phyloP scores from a whole-genome alignment of 805 yeast species.

The Kurtzmaniella cleridarum region DNA sequence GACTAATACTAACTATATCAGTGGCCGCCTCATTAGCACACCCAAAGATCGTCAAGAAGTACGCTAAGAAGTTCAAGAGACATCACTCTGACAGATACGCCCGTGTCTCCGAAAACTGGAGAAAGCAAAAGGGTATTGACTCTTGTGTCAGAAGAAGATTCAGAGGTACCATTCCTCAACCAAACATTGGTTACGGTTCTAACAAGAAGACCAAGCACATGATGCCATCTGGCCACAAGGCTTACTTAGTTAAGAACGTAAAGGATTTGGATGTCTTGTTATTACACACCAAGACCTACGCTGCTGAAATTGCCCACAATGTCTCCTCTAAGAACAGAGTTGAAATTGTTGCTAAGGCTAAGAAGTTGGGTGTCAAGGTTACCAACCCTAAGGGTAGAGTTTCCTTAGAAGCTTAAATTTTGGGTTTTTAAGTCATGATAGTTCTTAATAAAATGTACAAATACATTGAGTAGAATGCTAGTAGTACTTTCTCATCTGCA shows the following conservation, averaged over 20 bases:
- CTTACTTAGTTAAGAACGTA: conserved; percentile 86
- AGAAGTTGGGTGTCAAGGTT: conserved; percentile 96
- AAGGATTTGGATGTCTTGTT: conserved; percentile 92
- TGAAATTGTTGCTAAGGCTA: conserved; percentile 92
- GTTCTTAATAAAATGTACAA: conserved; percentile 11
- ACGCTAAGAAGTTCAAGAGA: conserved; percentile 98
- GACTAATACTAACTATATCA: conserved; percentile 23
- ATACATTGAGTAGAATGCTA: conserved; percentile 4
- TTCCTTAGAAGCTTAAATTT: conserved; percentile 87
- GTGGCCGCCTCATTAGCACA: conserved; percentile 97
- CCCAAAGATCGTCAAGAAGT: conserved; percentile 99
- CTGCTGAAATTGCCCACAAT: conserved; percentile 99
- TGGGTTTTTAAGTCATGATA: conserved; percentile 11
- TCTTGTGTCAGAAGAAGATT: conserved; percentile 99
- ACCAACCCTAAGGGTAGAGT: conserved; percentile 99
- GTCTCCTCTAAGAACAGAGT: conserved; percentile 98
- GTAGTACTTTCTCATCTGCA: too few species aligned
- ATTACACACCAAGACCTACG: conserved; percentile 97
- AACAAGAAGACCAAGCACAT: conserved; percentile 97
- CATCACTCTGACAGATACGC: conserved; percentile 99
- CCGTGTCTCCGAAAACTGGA: conserved; percentile 98
- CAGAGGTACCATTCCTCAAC: conserved; percentile 99
- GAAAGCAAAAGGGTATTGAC: conserved; percentile 99
- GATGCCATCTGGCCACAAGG: conserved; percentile 97
- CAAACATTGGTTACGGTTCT: conserved; percentile 99